These are phyloP conservation scores for Xylaria sp. DNA, from an alignment of 2,329 filamentous ascomycete species.

Conservation along the genomic window DNA sequence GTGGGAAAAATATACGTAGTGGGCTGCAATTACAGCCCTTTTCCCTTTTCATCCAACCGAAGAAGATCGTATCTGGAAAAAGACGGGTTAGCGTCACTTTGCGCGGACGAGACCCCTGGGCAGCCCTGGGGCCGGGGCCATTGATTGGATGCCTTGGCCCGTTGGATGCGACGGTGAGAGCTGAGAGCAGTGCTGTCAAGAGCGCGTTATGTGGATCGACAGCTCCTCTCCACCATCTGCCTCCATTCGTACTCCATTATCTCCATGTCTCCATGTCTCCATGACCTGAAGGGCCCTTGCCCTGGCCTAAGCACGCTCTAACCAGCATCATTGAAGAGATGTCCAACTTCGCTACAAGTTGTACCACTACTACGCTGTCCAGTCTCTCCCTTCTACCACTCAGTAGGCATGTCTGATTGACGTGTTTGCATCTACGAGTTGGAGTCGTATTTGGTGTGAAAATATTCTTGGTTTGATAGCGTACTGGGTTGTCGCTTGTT, in stretches of 20 bases:
- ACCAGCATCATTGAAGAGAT: not conserved
- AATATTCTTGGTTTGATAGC: not conserved
- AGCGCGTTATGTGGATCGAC: slow-evolving; percentile 43
- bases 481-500: slow-evolving; percentile 18
- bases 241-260: no score
- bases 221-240: slow-evolving; percentile 22
- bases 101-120: slow-evolving; percentile 19
- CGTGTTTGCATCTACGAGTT: not conserved
- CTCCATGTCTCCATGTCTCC: not conserved
- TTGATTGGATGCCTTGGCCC: slow-evolving; percentile 30
- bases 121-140: slow-evolving; percentile 21
- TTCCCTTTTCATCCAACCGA: slow-evolving; percentile 14
- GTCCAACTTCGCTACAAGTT: not conserved
- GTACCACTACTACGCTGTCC: not conserved
- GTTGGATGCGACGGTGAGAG: slow-evolving; percentile 5
- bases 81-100: slow-evolving; percentile 22
- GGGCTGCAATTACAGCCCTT: slow-evolving; percentile 22
- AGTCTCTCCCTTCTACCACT: not conserved
- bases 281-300: not conserved
- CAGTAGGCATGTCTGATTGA: not conserved
- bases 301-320: not conserved
- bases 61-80: not conserved
- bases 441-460: not conserved
- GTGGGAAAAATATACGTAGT: slow-evolving; percentile 7
- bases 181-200: not conserved